These are phyloP conservation scores for Pichia sp. DNA, from an alignment of 1,139 yeast species.

Conservation along the genomic window DNA sequence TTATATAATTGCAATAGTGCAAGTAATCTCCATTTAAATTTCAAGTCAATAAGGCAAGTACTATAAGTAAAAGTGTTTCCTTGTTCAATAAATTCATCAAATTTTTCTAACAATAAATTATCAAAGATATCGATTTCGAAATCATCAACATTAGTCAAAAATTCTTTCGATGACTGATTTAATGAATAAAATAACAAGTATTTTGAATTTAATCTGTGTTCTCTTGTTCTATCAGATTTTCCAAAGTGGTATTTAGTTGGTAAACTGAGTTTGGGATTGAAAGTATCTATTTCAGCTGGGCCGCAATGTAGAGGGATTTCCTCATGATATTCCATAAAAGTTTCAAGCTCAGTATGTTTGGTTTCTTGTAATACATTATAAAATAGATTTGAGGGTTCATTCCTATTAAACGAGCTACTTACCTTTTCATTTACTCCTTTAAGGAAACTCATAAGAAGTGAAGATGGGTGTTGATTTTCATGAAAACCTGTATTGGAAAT, in stretches of 20 bases:
- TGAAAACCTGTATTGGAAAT: too few species aligned
- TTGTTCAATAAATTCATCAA: background rate
- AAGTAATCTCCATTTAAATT: slow-evolving; percentile 5
- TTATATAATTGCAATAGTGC: background rate
- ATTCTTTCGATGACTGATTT: slow-evolving; percentile 35
- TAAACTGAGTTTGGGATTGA: slow-evolving; percentile 1
- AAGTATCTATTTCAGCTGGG: slow-evolving; percentile 3
- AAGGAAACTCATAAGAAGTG: background rate
- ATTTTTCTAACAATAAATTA: slow-evolving; percentile 12
- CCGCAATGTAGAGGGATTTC: slow-evolving; percentile 4
- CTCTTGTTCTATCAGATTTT: slow-evolving; percentile 28
- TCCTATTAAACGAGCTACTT: background rate
- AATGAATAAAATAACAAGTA: slow-evolving; percentile 43
- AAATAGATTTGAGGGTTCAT: background rate
- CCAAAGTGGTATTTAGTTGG: slow-evolving; percentile 8
- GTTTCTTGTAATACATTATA: background rate
- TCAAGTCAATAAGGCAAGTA: slow-evolving; percentile 1
- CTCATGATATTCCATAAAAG: slow-evolving; percentile 11
- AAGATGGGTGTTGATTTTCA: background rate
- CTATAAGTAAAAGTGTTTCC: background rate
- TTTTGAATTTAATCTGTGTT: slow-evolving; percentile 39
- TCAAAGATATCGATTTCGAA: slow-evolving; percentile 28
- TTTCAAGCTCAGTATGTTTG: slow-evolving; percentile 13
- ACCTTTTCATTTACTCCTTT: slow-evolving; percentile 2
- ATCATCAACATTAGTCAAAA: slow-evolving; percentile 30